A percentile compares a stretch with the other conserved stretches of the same genome.
These are phyloP conservation scores for Saururus chinensis DNA, from an alignment of 164 flowering plant species.

Conservation along the genomic window DNA sequence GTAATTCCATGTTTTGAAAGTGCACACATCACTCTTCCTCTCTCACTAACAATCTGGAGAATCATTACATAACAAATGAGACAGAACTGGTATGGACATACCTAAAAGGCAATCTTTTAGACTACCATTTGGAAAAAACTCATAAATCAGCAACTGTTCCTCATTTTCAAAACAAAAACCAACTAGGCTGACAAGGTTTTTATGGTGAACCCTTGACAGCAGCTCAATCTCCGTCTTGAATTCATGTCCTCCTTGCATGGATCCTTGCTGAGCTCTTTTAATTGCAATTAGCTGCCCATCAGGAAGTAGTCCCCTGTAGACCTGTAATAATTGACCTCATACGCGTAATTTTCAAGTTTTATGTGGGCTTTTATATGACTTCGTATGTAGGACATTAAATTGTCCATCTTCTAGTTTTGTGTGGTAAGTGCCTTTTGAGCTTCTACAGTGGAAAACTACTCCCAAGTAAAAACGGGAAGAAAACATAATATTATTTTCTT, in stretches of 20 bases:
- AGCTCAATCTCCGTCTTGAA: constrained; percentile 67
- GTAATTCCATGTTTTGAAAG: no score
- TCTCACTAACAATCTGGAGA: no score
- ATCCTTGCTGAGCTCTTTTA: constrained; percentile 69
- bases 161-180: constrained; percentile 71
- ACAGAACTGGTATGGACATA: constrained; percentile 9
- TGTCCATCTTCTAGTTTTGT: no score
- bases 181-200: constrained; percentile 58
- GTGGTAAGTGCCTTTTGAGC: no score
- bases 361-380: no score
- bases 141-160: constrained; percentile 67
- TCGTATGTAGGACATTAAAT: no score
- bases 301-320: constrained; percentile 46
- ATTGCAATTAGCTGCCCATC: constrained; percentile 48
- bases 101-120: constrained; percentile 50
- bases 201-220: constrained; percentile 73
- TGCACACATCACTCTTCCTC: no score
- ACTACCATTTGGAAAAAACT: constrained; percentile 54
- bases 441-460: no score
- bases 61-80: no score
- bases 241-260: constrained; percentile 61
- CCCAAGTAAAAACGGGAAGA: no score
- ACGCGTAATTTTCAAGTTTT: no score
- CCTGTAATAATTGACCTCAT: constrained; percentile 19
- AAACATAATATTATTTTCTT: no score